A percentile compares a stretch with the other conserved stretches of the same genome.
Evolutionary conservation across 805 yeast genomes (phyloP).

Genomic region (Schizosaccharomyces octosporus): DNA sequence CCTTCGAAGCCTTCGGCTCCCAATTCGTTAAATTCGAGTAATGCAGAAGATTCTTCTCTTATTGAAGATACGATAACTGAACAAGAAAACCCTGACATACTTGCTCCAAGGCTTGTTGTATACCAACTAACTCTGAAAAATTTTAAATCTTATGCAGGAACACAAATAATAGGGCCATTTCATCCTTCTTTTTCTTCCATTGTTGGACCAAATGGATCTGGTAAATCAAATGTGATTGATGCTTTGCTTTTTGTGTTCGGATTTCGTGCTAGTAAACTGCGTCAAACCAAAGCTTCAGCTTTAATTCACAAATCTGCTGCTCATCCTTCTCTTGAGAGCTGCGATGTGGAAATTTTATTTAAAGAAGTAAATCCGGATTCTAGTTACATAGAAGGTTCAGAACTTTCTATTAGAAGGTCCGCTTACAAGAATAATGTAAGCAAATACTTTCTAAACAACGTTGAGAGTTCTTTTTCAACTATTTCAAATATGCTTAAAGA

Average conservation of each 20-base stretch:
- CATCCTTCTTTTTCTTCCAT: constrained; percentile 78
- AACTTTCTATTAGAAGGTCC: constrained; percentile 48
- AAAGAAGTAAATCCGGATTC: constrained; percentile 26
- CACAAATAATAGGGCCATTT: constrained; percentile 83
- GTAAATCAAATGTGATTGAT: constrained; percentile 92
- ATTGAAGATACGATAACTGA: background rate
- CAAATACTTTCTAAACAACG: constrained; percentile 49
- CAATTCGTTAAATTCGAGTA: background rate
- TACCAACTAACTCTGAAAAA: constrained; percentile 48
- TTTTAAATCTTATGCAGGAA: constrained; percentile 89
- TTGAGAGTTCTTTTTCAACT: constrained; percentile 44
- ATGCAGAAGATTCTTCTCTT: background rate
- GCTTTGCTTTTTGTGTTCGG: constrained; percentile 92
- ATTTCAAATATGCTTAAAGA: constrained; percentile 51
- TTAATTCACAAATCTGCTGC: constrained; percentile 75
- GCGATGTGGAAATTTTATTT: constrained; percentile 83
- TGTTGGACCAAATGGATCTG: constrained; percentile 96
- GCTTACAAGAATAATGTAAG: constrained; percentile 60
- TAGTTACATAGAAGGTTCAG: constrained; percentile 27
- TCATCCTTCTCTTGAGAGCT: constrained; percentile 37
- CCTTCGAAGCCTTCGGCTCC: background rate
- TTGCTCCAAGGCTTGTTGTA: constrained; percentile 43
- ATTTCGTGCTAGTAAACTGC: constrained; percentile 84
- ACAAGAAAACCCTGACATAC: constrained; percentile 6
- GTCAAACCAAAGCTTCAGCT: constrained; percentile 82